Evolutionary conservation across 768 basidiomycete genomes (phyloP), one percentile per base, ranked within the genome.

Genomic region (Grammothele lineata): DNA sequence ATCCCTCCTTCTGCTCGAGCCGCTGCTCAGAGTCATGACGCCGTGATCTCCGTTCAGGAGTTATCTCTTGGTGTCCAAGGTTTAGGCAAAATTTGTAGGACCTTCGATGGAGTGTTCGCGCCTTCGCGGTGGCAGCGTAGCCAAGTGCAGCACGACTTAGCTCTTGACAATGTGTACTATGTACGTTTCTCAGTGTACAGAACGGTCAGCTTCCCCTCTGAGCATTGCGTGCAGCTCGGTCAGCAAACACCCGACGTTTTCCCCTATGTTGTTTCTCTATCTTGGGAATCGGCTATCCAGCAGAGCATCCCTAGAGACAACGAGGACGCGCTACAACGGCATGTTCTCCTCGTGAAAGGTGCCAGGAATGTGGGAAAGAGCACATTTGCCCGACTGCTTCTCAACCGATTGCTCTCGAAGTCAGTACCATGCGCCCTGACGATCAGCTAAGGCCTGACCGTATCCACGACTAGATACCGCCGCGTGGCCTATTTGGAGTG

Each of bases 401-500:
- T 87, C 14, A 96, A 96, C 59, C 70, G 69, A 11, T 68, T 99
- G 24, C 62, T 87, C 22, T 65, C 61, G 25, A 69, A 71, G 85
- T 89, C 47, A 48, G 72, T 63, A 50, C 10, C 19, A 27, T 39
- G 18, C 23, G 36, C 22, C n/a, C n/a, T n/a, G n/a, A n/a, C n/a
- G n/a, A 36, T n/a, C 15, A 5, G 47, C 15, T 32, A 37, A 50
- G 42, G 23, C 11, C 33, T 4, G 26, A 44, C n/a, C n/a, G n/a
- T n/a, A n/a, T n/a, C 37, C 49, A 40, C 40, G 19, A 11, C 9
- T 48, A 91, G 87, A 23, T 90, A 89, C 67, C 71, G 73, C 19
- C 74, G 74, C n/a, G 91, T 97, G 3, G 94, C 92, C 0, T 96
- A 80, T 62, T 75, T 99, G 7, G 95, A 98, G 62, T 90, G 88